phyloP scores from a whole-genome alignment of 2,329 filamentous ascomycete species.

The Colletotrichum godetiae region DNA sequence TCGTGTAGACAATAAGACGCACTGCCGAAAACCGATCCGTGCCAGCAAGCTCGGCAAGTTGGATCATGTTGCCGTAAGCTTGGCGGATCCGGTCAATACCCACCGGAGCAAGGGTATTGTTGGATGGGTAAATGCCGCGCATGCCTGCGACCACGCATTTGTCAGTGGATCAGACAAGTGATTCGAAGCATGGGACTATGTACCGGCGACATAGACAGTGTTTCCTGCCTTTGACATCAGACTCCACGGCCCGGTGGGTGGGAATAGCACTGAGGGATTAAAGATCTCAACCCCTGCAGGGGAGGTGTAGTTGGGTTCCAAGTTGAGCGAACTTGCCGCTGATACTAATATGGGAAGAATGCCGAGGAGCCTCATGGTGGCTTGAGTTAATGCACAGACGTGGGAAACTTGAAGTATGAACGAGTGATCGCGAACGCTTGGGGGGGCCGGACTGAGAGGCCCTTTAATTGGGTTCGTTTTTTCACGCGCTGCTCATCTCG shows the following conservation, averaged over 20 bases:
- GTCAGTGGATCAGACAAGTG: neutral
- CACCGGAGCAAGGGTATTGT: constrained; percentile 43
- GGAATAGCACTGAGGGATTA: constrained; percentile 42
- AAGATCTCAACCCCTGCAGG: constrained; percentile 42
- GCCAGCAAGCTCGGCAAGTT: constrained; percentile 44
- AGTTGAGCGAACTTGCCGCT: neutral
- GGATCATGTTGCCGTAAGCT: constrained; percentile 46
- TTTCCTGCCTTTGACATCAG: constrained; percentile 43
- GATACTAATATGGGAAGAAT: neutral
- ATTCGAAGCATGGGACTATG: neutral
- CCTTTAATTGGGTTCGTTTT: neutral
- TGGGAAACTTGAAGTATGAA: neutral
- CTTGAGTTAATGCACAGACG: neutral
- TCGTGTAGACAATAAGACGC: constrained; percentile 44
- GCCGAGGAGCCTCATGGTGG: neutral
- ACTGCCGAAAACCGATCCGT: constrained; percentile 38
- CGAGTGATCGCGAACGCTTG: neutral
- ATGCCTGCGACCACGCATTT: constrained; percentile 39
- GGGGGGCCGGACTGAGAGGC: neutral
- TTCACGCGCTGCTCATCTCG: no score
- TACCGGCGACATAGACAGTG: constrained; percentile 45
- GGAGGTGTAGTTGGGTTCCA: constrained; percentile 42
- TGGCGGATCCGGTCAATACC: constrained; percentile 44
- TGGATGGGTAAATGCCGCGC: constrained; percentile 45
- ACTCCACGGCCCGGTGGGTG: constrained; percentile 43